phyloP scores from a whole-genome alignment of 2,329 filamentous ascomycete species.

The Aspergillus tamarii region DNA sequence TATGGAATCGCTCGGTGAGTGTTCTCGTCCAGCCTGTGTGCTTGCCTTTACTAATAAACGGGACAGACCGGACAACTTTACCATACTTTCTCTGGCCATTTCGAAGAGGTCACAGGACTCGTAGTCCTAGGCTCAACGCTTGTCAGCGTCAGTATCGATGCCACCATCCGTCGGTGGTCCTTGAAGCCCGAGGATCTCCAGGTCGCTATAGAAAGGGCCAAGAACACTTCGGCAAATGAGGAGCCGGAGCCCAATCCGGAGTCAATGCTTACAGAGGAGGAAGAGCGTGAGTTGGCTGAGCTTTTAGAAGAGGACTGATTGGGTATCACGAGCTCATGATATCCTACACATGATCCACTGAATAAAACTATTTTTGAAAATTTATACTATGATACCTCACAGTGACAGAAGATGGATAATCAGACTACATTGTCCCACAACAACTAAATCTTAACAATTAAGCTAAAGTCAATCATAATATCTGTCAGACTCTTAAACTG shows the following conservation, averaged over 20 bases:
- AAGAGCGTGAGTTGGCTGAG: slow-evolving; percentile 89
- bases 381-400: neutral
- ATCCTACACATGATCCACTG: neutral
- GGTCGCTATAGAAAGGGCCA: slow-evolving; percentile 56
- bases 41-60: slow-evolving; percentile 31
- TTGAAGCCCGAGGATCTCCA: slow-evolving; percentile 65
- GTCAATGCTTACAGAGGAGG: slow-evolving; percentile 75
- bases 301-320: slow-evolving; percentile 73
- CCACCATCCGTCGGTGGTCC: slow-evolving; percentile 83
- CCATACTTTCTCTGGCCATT: slow-evolving; percentile 80
- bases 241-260: slow-evolving; percentile 52
- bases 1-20: slow-evolving; percentile 72
- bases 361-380: neutral
- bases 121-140: slow-evolving; percentile 63
- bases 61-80: slow-evolving; percentile 68
- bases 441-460: too few relatives aligned
- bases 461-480: too few relatives aligned
- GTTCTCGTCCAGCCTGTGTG: neutral
- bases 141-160: slow-evolving; percentile 86
- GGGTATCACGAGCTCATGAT: neutral
- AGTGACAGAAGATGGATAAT: too few relatives aligned
- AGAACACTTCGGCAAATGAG: slow-evolving; percentile 48
- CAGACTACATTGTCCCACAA: too few relatives aligned
- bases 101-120: slow-evolving; percentile 86
- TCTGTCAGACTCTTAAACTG: too few relatives aligned